Base-by-base conservation (phyloP, 2,329 filamentous ascomycete species). In the Verticillium dahliae region DNA sequence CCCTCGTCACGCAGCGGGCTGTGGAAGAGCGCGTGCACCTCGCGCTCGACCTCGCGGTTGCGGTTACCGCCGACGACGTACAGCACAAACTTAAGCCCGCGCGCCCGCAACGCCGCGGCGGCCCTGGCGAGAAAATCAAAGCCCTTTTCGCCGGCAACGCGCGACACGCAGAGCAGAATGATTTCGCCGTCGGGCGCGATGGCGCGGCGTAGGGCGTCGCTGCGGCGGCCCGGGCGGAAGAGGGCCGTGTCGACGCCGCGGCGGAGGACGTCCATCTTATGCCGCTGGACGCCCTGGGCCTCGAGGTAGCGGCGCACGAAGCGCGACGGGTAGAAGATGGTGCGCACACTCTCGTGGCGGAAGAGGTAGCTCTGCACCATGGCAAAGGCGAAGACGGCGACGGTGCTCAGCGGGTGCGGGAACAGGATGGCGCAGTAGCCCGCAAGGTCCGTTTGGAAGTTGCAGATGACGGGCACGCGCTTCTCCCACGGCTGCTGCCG, bases 351-450 rank as follows among this genome's bases (percentile, higher is more conserved):
- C 0, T 78, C 65, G 66, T 88, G 82, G 7, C 80, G 80, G 75
- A 90, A 90, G 1, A 90, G 76, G 66, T 85, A 89, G 56, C 86
- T 86, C 72, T 90, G 86, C 1, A 89, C 86, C 1, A 80, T 74
- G 15, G 82, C 80, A 61, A 90, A 84, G 11, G 87, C 76, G 71
- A 81, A 86, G 56, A 87, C 85, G 4, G 85, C 87, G 61, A 88
- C 79, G 11, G 74, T 74, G 67, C 85, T 85, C 18, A 91, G 76
- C 0, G 85, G 86, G 1, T 78, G 75, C 0, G 87, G 86, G 63
- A 91, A 88, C n/a, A 91, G 76, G 58, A 90, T 89, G 57, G 83
- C 80, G 68, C 85, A 87, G 70, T 90, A 91, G 1, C 86, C 86
- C 0, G 86, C 84, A 10, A 91, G 75, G 69, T 90, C 88, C 1